Percentiles rank a stretch among this genome's conserved stretches.
These are phyloP conservation scores for Candolleomyces efflorescens DNA, from an alignment of 768 basidiomycete species.

Conservation along the genomic window DNA sequence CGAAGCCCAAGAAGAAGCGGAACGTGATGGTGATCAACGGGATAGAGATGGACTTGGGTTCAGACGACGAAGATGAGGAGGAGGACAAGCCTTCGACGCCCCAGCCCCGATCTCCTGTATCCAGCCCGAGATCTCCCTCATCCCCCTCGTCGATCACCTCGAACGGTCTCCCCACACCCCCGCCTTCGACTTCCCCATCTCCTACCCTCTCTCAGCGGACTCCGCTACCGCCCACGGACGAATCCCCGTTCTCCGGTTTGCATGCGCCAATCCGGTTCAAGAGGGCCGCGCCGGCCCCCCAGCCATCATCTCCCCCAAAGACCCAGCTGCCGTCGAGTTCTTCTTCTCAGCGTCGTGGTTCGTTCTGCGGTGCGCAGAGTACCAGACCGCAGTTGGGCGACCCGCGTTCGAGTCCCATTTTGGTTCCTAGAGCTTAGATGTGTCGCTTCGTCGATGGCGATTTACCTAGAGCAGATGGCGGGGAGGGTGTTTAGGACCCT, in stretches of 20 bases:
- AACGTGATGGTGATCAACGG: slow-evolving; percentile 37
- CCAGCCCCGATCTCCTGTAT: background rate
- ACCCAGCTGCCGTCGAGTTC: slow-evolving; percentile 1
- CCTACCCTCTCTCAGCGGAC: background rate
- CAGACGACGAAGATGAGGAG: slow-evolving; percentile 22
- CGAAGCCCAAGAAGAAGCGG: slow-evolving; percentile 17
- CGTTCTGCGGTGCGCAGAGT: slow-evolving; percentile 3
- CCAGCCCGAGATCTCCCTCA: background rate
- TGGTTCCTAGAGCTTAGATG: background rate
- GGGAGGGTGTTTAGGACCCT: too few relatives aligned
- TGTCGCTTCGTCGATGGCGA: background rate
- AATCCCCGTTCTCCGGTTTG: slow-evolving; percentile 1
- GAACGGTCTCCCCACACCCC: background rate
- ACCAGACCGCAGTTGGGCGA: background rate
- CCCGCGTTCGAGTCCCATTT: background rate
- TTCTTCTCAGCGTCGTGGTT: background rate
- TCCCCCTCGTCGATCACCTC: background rate
- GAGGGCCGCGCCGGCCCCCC: background rate
- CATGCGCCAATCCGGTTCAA: slow-evolving; percentile 8
- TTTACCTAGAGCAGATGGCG: too few relatives aligned
- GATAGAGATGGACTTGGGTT: slow-evolving; percentile 35
- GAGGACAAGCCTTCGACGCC: slow-evolving; percentile 9
- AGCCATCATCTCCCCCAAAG: background rate
- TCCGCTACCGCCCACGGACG: background rate
- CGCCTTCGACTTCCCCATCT: background rate